Base-by-base conservation (phyloP, 257 asterid species). In the Lantana camara region DNA sequence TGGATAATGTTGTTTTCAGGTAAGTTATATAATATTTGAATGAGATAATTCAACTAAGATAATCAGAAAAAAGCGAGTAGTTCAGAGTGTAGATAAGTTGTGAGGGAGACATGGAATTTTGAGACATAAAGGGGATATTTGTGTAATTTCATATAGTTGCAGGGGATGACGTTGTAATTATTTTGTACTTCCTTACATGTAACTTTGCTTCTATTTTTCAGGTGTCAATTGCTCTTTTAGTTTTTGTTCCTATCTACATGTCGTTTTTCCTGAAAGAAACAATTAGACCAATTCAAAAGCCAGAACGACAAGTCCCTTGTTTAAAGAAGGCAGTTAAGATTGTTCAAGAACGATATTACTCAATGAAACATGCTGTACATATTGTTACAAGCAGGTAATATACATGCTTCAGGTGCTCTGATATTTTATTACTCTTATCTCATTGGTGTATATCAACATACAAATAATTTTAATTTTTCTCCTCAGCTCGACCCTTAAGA, bases 161-260 rank as follows among this genome's bases (percentile, higher is more conserved):
- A 35, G 11, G 40, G 40, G 40, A 35, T 9, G 40, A 3, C 7
- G 8, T 7, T 35, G 40, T 35, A 35, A 35, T 35, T 35, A 35
- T 22, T 23, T 22, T 51, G 61, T 47, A 17, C 11, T 60, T 62
- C 29, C 23, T 44, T 8, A 12, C 62, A 67, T 29, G 24, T 56
- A 52, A 52, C 45, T 9, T 23, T 27, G 21, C 47, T 73, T 64
- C 44, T 19, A 13, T 51, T 69, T 35, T 73, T 70, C 93, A 93
- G 98, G 96, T 93, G 63, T 84, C 97, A 27, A 77, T 89, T 74
- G 88, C 75, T 65, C 81, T 93, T 24, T 64, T 85, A 80, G 70
- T 75, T 75, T 75, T 87, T 59, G 82, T 76, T 61, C 89, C 97
- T 20, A 44, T 78, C 64, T 93, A 93, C 73, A 82, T 89, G 91